Conservation (phyloP, 768 basidiomycete species). For the Psilocybe azurescens region DNA sequence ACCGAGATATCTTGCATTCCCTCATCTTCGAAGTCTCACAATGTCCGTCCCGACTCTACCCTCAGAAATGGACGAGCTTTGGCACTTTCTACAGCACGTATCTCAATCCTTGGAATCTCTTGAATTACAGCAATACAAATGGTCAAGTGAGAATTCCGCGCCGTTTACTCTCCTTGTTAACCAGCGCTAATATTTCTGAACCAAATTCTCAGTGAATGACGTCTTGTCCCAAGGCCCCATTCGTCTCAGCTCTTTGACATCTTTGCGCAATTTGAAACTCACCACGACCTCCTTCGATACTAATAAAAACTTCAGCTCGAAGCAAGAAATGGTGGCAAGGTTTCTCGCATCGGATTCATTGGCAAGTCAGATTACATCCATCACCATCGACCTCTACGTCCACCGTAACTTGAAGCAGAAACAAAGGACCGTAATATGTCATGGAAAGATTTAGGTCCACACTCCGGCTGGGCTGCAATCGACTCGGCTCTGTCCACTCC, state of each 20-base stretch:
- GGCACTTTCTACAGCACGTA: not conserved
- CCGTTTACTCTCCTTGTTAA: no score
- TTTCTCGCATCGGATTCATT: not conserved
- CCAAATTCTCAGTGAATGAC: not conserved
- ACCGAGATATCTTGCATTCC: not conserved
- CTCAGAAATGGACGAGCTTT: not conserved
- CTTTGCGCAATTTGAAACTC: constrained; percentile 1
- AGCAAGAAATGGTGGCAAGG: not conserved
- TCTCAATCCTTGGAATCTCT: not conserved
- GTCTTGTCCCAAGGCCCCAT: not conserved
- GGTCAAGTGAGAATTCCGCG: not conserved
- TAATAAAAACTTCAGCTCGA: not conserved
- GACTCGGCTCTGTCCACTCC: not conserved
- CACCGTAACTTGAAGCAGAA: constrained; percentile 1
- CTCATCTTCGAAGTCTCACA: not conserved
- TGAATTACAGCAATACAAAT: not conserved
- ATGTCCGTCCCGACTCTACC: not conserved
- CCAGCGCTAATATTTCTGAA: not conserved
- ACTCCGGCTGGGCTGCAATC: constrained; percentile 3
- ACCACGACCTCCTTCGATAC: not conserved
- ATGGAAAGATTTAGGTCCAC: not conserved
- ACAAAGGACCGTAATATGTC: not conserved
- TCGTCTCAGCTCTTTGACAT: not conserved
- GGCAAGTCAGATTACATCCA: not conserved
- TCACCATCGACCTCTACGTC: constrained; percentile 3